Base-by-base conservation (phyloP, 495 filamentous ascomycete genomes). In the Podospora appendiculata region DNA sequence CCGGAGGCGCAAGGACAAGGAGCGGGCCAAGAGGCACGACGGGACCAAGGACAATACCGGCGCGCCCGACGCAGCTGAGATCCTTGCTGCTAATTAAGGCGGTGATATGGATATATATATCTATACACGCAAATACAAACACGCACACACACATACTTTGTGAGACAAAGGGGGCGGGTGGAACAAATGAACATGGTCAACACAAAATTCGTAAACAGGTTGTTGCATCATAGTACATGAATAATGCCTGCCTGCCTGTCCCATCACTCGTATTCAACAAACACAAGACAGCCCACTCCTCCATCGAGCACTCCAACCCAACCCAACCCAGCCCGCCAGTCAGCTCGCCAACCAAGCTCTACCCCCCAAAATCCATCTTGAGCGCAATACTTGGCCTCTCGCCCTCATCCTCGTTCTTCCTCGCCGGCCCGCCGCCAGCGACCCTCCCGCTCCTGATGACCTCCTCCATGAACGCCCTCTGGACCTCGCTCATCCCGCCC, bases 381-480 rank as follows among this genome's bases (percentile, higher is more conserved):
- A 99, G 63, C 47, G 89, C 89, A 78, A 99, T 99, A 54, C 72
- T 95, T 12, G 93, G 94, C 49, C 45, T 41, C 84, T 81, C 53
- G 74, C 80, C 35, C 76, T 76, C 41, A 69, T 76, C 9, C 47
- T 69, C 2, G 65, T 69, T 61, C 56, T 60, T 35, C 46, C 46
- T 39, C 16, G 6, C 65, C 5, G 48, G 45, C 32, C 17, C 36
- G n/a, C 47, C 19, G 7, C 42, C 58, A 35, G 55, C 57, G 57
- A 70, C 62, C 50, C 71, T 63, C 48, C 77, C 85, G 43, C 78
- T 79, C 40, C 82, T 76, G 19, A 97, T 81, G 8, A 95, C 84
- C 55, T 86, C 85, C 70, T 97, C 92, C 73, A 96, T 76, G 44
- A 90, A 86, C 6, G 70, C 69, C 62, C 82, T 86, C 68, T 93